Conservation (phyloP, 2,329 filamentous ascomycete genomes). For the Hymenoscyphus infarciens region DNA sequence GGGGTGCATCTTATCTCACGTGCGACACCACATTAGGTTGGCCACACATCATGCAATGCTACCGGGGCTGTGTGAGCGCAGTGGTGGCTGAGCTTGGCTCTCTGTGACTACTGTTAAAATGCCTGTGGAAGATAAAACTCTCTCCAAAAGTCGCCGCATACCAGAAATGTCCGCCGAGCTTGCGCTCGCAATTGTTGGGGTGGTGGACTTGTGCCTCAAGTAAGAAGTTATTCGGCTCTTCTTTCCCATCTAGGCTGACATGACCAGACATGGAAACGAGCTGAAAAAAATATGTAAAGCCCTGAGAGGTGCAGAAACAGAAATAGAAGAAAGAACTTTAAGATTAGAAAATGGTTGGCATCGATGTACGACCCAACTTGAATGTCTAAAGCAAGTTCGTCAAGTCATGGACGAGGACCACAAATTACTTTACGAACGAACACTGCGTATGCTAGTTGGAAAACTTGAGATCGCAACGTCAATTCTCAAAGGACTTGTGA, state of each 20-base stretch:
- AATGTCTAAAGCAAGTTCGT: neutral
- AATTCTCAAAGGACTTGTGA: neutral
- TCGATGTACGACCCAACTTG: neutral
- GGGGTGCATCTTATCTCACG: neutral
- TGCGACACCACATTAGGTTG: too few relatives aligned
- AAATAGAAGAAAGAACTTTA: neutral
- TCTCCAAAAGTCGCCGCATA: neutral
- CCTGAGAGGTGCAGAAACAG: neutral
- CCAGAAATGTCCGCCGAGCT: neutral
- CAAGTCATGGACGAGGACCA: neutral
- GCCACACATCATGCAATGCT: neutral
- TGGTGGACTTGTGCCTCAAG: constrained; percentile 1
- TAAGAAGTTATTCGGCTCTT: neutral
- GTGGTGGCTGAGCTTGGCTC: neutral
- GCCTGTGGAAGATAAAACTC: too few relatives aligned
- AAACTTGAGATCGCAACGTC: neutral
- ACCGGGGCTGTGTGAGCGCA: neutral
- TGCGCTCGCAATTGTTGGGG: neutral
- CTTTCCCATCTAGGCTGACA: neutral
- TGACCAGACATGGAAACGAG: neutral
- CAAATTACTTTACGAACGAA: neutral
- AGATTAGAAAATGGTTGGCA: neutral
- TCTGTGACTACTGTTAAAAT: too few relatives aligned
- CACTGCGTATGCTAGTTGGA: neutral
- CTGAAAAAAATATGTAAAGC: neutral